Evolutionary conservation across 2,329 filamentous ascomycete genomes (phyloP), one percentile per base, ranked within the genome.

Genomic region (Coleophoma eucalyptorum): DNA sequence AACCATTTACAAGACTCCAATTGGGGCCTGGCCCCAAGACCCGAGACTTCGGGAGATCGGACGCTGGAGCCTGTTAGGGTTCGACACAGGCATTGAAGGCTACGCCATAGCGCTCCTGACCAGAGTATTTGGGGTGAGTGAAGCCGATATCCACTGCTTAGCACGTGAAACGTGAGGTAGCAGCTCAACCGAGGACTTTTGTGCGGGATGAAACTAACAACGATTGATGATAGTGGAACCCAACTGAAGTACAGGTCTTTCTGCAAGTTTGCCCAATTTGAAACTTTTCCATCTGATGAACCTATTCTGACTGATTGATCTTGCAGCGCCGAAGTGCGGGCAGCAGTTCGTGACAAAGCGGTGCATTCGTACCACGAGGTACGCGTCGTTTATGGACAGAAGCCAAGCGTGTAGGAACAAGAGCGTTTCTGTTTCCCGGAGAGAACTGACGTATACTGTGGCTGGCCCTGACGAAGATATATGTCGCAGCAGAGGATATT

Each of bases 1-100:
- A 41, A 53, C 54, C 8, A 56, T 55, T 8, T 57, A 59, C 43
- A 62, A 62, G 48, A 51, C 60, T 20, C 68, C 68, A 10, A 46
- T 68, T 3, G 65, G 66, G 6, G 57, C 59, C 3, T 71, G 69
- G 69, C 52, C 65, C 1, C 51, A 50, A 31, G 65, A 69, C 53
- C 52, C 55, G 2, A 57, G 57, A 13, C 45, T 65, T 16, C 60
- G 59, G 40, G 63, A 63, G n/a, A n/a, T 63, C 11, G 62, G 62
- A 13, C 41, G 45, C 26, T 64, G 56, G 59, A 55, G 53, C 15
- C 32, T 58, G 12, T 38, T 61, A 20, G 55, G 51, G 16, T 63
- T 60, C 31, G 53, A 58, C 41, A 54, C 52, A 16, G 61, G 62
- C 13, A 49, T 64, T 12, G 62, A 63, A 34, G 61, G 62, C 0